Conservation (phyloP, 2,329 filamentous ascomycete species). For the Neonectria coccinea region DNA sequence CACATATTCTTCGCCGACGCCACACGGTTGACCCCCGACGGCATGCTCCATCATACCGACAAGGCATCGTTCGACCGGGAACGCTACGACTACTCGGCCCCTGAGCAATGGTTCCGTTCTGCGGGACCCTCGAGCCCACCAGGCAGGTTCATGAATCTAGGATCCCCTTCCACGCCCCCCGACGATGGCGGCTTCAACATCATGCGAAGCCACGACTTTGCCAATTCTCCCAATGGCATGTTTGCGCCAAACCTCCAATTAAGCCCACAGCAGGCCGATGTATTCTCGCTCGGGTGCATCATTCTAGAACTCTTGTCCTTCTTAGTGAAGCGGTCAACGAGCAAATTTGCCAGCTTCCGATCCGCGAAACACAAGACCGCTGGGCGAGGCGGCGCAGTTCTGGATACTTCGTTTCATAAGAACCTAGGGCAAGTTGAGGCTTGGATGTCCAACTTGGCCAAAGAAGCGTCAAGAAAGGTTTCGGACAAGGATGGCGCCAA, state of each 20-base stretch:
- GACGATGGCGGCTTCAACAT: conserved; percentile 53
- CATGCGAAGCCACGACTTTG: conserved; percentile 46
- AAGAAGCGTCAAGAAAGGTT: conserved; percentile 65
- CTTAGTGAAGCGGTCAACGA: conserved; percentile 74
- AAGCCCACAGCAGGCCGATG: conserved; percentile 71
- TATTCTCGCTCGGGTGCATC: conserved; percentile 80
- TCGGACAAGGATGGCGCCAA: conserved; percentile 54
- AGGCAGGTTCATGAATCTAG: conserved; percentile 49
- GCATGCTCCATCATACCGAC: conserved; percentile 56
- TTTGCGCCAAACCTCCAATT: conserved; percentile 57
- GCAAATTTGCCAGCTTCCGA: conserved; percentile 75
- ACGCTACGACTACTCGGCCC: conserved; percentile 78
- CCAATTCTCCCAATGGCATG: conserved; percentile 47
- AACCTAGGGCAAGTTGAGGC: conserved; percentile 75
- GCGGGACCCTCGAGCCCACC: conserved; percentile 50
- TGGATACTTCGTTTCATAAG: conserved; percentile 78
- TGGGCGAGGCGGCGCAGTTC: conserved; percentile 69
- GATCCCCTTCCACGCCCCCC: conserved; percentile 47
- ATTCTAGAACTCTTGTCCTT: conserved; percentile 79
- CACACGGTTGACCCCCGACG: conserved; percentile 59
- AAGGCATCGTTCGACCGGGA: conserved; percentile 72
- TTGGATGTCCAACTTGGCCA: conserved; percentile 73
- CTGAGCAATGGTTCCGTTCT: conserved; percentile 70
- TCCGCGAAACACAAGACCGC: conserved; percentile 72
- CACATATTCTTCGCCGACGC: conserved; percentile 76